Percentiles rank a stretch among this genome's conserved stretches.
Conservation (phyloP, 306 rosid genomes). For the Abrus precatorius region DNA sequence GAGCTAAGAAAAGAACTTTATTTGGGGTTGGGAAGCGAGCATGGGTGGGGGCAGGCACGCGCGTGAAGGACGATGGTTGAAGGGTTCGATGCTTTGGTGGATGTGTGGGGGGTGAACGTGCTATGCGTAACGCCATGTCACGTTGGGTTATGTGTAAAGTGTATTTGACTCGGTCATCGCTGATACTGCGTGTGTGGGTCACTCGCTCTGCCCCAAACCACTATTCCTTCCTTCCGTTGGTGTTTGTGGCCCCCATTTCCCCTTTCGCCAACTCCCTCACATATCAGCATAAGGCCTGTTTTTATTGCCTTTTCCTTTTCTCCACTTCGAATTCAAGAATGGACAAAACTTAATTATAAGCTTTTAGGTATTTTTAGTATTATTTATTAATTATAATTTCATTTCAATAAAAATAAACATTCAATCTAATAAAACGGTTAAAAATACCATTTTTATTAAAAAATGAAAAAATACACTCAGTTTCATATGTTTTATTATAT, state of each 20-base stretch:
- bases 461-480: no score
- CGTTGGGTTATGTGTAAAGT: slow-evolving; percentile 32
- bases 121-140: slow-evolving; percentile 18
- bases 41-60: slow-evolving; percentile 18
- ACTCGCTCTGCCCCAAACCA: not conserved
- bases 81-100: slow-evolving; percentile 25
- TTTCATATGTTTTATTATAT: no score
- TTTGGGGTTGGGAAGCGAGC: not conserved
- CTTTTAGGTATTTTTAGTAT: no score
- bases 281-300: not conserved
- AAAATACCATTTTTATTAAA: no score
- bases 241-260: not conserved
- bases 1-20: not conserved
- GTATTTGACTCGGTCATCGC: slow-evolving; percentile 14
- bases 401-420: no score
- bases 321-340: not conserved
- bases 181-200: not conserved
- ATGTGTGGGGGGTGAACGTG: slow-evolving; percentile 20
- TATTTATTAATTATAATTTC: no score
- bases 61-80: slow-evolving; percentile 10
- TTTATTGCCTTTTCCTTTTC: not conserved
- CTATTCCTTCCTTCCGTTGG: not conserved
- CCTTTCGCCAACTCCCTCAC: not conserved
- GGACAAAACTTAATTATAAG: no score
- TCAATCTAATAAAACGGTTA: no score